Conservation (phyloP, 2,329 filamentous ascomycete genomes). For the Fonsecaea multimorphosa region DNA sequence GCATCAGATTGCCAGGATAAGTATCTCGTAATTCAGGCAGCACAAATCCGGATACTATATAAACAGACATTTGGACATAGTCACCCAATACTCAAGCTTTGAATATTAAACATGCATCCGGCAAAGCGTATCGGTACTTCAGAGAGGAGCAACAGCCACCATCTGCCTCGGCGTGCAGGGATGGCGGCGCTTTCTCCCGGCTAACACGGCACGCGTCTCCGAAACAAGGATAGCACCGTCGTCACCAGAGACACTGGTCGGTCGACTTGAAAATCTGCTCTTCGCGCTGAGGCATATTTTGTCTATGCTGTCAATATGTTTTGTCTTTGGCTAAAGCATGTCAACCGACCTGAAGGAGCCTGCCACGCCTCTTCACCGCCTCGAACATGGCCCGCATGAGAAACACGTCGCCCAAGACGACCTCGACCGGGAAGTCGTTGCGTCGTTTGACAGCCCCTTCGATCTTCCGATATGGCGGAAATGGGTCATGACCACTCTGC, state of each 20-base stretch:
- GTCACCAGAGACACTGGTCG: not conserved
- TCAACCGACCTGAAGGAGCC: constrained; percentile 10
- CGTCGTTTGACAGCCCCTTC: constrained; percentile 23
- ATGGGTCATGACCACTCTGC: constrained; percentile 50
- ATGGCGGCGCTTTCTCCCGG: constrained; percentile 1
- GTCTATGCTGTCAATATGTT: constrained; percentile 11
- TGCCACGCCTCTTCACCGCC: constrained; percentile 2
- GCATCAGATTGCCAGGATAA: too few relatives aligned
- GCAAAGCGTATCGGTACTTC: not conserved
- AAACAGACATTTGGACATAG: too few relatives aligned
- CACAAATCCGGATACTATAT: too few relatives aligned
- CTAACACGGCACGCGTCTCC: constrained; percentile 14
- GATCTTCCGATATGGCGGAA: constrained; percentile 41
- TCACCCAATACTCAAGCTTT: too few relatives aligned
- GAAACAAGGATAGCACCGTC: constrained; percentile 15
- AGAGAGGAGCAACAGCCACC: not conserved
- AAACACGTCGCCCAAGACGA: constrained; percentile 8
- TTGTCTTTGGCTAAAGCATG: constrained; percentile 15
- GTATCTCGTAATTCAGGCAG: too few relatives aligned
- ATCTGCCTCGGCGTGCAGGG: constrained; percentile 14
- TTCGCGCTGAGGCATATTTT: not conserved
- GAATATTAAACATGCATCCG: too few relatives aligned
- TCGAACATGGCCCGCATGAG: constrained; percentile 12
- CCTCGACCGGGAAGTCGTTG: constrained; percentile 6
- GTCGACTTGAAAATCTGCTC: constrained; percentile 13